A percentile compares a stretch with the other conserved stretches of the same genome.
Evolutionary conservation across 2,329 filamentous ascomycete species (phyloP).

Genomic region (Ustilaginoidea virens): DNA sequence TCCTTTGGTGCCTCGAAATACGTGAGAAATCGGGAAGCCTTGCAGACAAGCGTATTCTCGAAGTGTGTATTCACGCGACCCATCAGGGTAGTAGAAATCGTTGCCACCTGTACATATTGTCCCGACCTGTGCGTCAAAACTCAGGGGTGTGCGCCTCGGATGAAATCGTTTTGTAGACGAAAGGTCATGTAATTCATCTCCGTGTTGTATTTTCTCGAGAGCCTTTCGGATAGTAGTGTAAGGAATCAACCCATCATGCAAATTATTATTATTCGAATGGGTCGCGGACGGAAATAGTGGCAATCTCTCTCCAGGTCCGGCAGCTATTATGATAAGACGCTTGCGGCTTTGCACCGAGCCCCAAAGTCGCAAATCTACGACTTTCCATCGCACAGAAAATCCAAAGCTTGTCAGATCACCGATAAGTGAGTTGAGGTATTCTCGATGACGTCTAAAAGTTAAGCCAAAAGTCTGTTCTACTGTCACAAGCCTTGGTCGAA

Average conservation of each 20-base stretch:
- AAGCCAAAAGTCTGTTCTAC: slow-evolving; percentile 69
- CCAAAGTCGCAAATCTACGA: slow-evolving; percentile 37
- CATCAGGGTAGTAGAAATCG: slow-evolving; percentile 49
- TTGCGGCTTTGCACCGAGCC: slow-evolving; percentile 32
- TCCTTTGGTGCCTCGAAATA: slow-evolving; percentile 31
- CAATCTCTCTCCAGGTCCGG: slow-evolving; percentile 53
- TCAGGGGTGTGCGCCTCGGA: slow-evolving; percentile 22
- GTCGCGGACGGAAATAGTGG: slow-evolving; percentile 50
- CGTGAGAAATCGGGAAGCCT: slow-evolving; percentile 48
- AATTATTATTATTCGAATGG: slow-evolving; percentile 29
- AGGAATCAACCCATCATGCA: slow-evolving; percentile 21
- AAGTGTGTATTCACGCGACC: slow-evolving; percentile 44
- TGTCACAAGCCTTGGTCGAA: slow-evolving; percentile 54
- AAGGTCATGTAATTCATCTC: slow-evolving; percentile 25
- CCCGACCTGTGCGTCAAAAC: slow-evolving; percentile 30
- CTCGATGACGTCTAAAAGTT: slow-evolving; percentile 30
- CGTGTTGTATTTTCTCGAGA: slow-evolving; percentile 17
- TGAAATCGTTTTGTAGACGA: slow-evolving; percentile 11
- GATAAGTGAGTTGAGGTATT: slow-evolving; percentile 44
- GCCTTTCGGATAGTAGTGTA: slow-evolving; percentile 30
- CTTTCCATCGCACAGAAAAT: slow-evolving; percentile 57
- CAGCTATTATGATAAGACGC: slow-evolving; percentile 40
- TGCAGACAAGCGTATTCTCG: slow-evolving; percentile 56
- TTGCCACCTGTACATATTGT: slow-evolving; percentile 52
- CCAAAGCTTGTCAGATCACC: slow-evolving; percentile 46